Conservation (phyloP, 2,329 filamentous ascomycete genomes). For the Calonectria pauciramosa region DNA sequence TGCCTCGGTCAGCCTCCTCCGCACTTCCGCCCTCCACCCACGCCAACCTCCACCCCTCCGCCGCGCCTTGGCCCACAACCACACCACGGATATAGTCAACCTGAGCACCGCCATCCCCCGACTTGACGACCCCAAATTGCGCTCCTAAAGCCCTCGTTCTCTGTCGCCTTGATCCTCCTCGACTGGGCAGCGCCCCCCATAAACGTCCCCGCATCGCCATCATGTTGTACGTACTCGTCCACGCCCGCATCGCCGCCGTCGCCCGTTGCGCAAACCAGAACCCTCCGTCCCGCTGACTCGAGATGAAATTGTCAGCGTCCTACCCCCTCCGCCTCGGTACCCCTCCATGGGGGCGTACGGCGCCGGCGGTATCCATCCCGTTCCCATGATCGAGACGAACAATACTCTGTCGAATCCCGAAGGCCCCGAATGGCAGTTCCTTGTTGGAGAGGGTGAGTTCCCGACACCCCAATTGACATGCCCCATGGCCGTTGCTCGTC, state of each 20-base stretch:
- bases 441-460: constrained; percentile 86
- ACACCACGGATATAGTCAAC: background rate
- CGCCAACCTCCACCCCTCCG: constrained; percentile 26
- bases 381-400: constrained; percentile 91
- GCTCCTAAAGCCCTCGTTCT: background rate
- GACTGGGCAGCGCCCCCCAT: constrained; percentile 5
- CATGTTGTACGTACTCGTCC: constrained; percentile 44
- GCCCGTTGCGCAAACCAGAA: constrained; percentile 25
- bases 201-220: constrained; percentile 19
- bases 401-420: constrained; percentile 87
- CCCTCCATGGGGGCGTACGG: constrained; percentile 80
- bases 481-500: background rate
- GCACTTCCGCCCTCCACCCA: constrained; percentile 23
- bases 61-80: constrained; percentile 12
- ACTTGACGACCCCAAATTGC: constrained; percentile 4
- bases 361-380: constrained; percentile 74
- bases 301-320: constrained; percentile 69
- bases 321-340: constrained; percentile 90
- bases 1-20: constrained; percentile 26
- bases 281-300: constrained; percentile 34
- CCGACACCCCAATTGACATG: background rate
- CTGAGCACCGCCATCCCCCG: constrained; percentile 2
- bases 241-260: constrained; percentile 13
- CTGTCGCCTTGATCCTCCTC: background rate
- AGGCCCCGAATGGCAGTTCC: constrained; percentile 88